These are phyloP conservation scores for Verticillium longisporum DNA, from an alignment of 2,329 filamentous ascomycete species.

Conservation along the genomic window DNA sequence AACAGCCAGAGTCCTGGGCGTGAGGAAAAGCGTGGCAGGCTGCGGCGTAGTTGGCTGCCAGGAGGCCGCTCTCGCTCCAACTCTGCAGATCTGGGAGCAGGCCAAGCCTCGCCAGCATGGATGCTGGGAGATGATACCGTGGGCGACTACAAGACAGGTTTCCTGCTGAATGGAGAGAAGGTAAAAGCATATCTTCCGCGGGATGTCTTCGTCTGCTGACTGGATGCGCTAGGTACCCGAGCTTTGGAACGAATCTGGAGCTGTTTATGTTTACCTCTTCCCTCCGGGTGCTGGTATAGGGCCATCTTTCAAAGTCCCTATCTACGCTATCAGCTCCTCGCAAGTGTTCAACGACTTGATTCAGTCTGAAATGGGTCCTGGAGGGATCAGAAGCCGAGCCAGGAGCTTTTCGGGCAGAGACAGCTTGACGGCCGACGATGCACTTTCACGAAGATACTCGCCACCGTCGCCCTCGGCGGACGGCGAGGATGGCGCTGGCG, in stretches of 20 bases:
- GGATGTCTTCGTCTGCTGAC: conserved; percentile 3
- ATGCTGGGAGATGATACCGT: conserved; percentile 44
- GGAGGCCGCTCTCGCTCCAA: conserved; percentile 44
- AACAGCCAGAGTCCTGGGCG: conserved; percentile 36
- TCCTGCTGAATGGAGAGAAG: conserved; percentile 48
- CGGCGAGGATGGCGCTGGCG: conserved; percentile 25
- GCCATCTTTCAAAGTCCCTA: conserved; percentile 54
- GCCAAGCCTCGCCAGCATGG: conserved; percentile 37
- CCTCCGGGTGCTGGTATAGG: conserved; percentile 41
- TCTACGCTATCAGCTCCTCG: conserved; percentile 47
- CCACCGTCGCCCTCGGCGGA: conserved; percentile 30
- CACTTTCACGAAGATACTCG: conserved; percentile 25
- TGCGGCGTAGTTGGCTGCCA: conserved; percentile 49
- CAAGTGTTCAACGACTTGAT: conserved; percentile 47
- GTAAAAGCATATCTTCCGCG: conserved; percentile 21
- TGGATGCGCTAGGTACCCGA: conserved; percentile 47
- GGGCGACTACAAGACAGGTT: conserved; percentile 49
- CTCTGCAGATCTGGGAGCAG: conserved; percentile 28
- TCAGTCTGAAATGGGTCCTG: conserved; percentile 31
- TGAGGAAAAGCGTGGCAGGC: conserved; percentile 29
- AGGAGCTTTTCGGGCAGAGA: conserved; percentile 41
- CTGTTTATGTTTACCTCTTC: conserved; percentile 51
- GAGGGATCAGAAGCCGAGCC: conserved; percentile 22
- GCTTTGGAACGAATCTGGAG: conserved; percentile 56
- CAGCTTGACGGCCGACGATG: conserved; percentile 42